These are phyloP conservation scores for Cyclaneusma minus DNA, from an alignment of 2,329 filamentous ascomycete species.

Conservation along the genomic window DNA sequence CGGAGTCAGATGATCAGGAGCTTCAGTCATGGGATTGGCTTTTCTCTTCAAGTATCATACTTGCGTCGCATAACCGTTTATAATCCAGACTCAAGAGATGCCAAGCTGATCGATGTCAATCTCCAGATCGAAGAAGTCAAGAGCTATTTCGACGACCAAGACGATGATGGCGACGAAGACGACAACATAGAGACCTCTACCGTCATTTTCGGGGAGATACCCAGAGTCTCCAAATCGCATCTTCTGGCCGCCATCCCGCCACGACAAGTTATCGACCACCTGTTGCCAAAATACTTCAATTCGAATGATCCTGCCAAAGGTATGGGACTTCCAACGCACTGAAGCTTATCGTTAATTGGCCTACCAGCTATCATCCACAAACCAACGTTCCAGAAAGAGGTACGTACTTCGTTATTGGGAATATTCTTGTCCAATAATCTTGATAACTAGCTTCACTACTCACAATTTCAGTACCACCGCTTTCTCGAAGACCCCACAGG, in stretches of 20 bases:
- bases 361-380: conserved; percentile 33
- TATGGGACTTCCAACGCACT: conserved; percentile 15
- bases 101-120: too few relatives aligned
- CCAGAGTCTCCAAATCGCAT: conserved; percentile 25
- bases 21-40: conserved; percentile 4
- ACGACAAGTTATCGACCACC: conserved; percentile 28
- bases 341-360: conserved; percentile 4
- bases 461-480: conserved; percentile 24
- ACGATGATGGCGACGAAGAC: conserved; percentile 14
- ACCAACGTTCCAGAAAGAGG: conserved; percentile 32
- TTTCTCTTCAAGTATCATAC: background rate
- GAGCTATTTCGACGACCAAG: conserved; percentile 34
- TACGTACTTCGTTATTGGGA: conserved; percentile 11
- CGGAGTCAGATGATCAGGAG: conserved; percentile 4
- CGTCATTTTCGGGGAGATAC: conserved; percentile 23
- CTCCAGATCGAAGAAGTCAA: conserved; percentile 43
- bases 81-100: too few relatives aligned
- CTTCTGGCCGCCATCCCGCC: conserved; percentile 32
- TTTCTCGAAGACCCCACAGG: conserved; percentile 30
- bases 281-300: conserved; percentile 37
- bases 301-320: conserved; percentile 35
- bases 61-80: too few relatives aligned
- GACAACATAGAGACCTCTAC: conserved; percentile 17
- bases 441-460: conserved; percentile 2
- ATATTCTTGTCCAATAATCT: conserved; percentile 3